Evolutionary conservation across 176 grass and related monocot species (phyloP), one percentile per base, ranked within the genome.

Genomic region (Oryza nivara): DNA sequence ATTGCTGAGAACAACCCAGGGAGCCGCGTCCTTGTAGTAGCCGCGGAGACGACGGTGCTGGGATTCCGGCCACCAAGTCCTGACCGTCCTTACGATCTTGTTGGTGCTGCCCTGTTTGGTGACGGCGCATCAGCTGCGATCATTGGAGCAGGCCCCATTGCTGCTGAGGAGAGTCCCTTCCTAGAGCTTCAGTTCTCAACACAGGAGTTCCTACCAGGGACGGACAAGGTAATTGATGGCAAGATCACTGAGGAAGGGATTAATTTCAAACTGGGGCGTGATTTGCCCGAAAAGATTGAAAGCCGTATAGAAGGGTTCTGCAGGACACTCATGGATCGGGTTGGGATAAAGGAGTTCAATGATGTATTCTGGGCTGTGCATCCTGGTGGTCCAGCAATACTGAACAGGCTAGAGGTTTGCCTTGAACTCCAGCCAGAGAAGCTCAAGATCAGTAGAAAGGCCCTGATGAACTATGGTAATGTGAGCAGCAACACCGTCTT

Each of bases 1-100:
- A 89, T 98, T 70, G 92, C 95, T 20, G 95, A 93, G 85, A 98
- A 95, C 87, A 98, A 93, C 56, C 87, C 92, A 43, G 92, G 96
- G 23, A 86, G 92, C 70, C 91, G 92, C 44, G 87, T 95, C 32
- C 88, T 95, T 69, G 56, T 98, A 54, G 87, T 88, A 40, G 94
- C 95, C 15, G 86, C 92, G 0, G 95, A 98, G 87, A 98, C 95
- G 30, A 98, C 95, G 49, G 82, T 93, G 83, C 51, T 93, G 72
- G 95, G 95, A 16, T 98, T 92, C 82, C 80, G 95, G 3, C 95
- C 95, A 25, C 95, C 95, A 12, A 93, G 90, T 54, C 60, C 82
- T 68, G 76, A 90, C 58, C 92, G 95, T 2, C 95, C 95, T 41
- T 98, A 93, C 63, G 93, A 95, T 83, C 87, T 98, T 49, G 92